Conservation (phyloP, 345 rosid genomes). For the Rhodamnia rubescens region DNA sequence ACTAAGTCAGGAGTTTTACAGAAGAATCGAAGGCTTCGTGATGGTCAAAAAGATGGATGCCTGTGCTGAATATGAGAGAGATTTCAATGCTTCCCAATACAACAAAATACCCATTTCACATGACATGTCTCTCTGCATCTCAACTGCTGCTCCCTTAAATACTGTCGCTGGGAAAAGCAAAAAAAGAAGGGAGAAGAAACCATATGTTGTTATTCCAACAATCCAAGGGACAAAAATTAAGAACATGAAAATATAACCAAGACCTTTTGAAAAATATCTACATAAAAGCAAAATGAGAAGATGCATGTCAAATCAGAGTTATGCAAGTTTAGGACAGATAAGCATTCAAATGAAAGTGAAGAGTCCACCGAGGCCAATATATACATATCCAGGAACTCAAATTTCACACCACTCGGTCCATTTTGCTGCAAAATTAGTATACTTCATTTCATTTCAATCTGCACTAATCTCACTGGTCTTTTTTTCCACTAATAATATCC, state of each 20-base stretch:
- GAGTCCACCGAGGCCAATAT: neutral
- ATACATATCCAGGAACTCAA: neutral
- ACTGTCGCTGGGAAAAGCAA: neutral
- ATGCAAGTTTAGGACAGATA: neutral
- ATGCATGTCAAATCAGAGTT: neutral
- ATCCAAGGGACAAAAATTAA: neutral
- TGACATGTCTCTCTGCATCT: neutral
- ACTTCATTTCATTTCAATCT: neutral
- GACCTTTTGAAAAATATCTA: neutral
- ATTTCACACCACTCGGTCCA: neutral
- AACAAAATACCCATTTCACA: neutral
- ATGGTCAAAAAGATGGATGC: neutral
- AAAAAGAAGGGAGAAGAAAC: neutral
- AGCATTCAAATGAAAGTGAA: neutral
- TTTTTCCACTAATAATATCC: neutral
- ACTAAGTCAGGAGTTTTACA: constrained; percentile 1
- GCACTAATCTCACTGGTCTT: neutral
- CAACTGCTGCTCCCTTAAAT: neutral
- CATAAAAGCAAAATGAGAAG: neutral
- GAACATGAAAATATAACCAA: neutral
- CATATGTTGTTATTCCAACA: neutral
- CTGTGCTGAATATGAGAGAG: neutral
- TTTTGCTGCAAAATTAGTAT: neutral
- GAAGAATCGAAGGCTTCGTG: constrained; percentile 4
- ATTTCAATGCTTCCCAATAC: neutral